Evolutionary conservation across 1,284 basidiomycete genomes (phyloP).

Genomic region (Clitocybe nebularis): DNA sequence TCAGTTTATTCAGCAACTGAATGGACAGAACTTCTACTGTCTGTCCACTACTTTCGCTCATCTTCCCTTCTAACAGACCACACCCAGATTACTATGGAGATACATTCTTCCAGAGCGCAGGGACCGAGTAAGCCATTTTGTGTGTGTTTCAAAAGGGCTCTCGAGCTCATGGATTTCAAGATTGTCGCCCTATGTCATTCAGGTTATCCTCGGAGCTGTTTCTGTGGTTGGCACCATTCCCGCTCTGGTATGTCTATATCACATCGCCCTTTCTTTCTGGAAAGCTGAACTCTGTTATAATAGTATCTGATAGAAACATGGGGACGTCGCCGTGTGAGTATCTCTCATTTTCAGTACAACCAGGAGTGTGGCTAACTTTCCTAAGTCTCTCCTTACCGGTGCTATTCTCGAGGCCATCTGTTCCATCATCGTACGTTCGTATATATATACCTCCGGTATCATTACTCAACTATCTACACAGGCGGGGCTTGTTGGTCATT

Average conservation of each 20-base stretch:
- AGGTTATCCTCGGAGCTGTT: constrained; percentile 66
- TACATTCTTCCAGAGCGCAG: constrained; percentile 77
- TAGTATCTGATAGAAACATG: constrained; percentile 59
- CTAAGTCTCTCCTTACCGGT: constrained; percentile 62
- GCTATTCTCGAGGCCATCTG: constrained; percentile 60
- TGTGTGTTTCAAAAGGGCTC: neutral
- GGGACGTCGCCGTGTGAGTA: constrained; percentile 55
- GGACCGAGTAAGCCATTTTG: constrained; percentile 44
- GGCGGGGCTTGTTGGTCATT: constrained; percentile 73
- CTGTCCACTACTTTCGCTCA: constrained; percentile 18
- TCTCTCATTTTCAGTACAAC: neutral
- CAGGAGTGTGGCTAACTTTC: constrained; percentile 7
- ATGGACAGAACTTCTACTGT: constrained; percentile 77
- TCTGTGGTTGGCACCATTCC: constrained; percentile 65
- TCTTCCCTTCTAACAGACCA: constrained; percentile 1
- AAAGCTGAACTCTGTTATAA: constrained; percentile 1
- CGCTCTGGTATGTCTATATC: constrained; percentile 38
- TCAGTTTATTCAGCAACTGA: constrained; percentile 78
- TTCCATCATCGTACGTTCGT: constrained; percentile 49
- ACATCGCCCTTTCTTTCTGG: neutral
- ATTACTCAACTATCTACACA: constrained; percentile 20
- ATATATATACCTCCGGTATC: neutral
- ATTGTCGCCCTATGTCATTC: constrained; percentile 69
- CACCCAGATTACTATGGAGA: constrained; percentile 74
- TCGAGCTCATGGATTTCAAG: constrained; percentile 23